Evolutionary conservation across 352 stramenopile species (phyloP), one percentile per base, ranked within the genome.

Genomic region (Saprolegnia diclina): DNA sequence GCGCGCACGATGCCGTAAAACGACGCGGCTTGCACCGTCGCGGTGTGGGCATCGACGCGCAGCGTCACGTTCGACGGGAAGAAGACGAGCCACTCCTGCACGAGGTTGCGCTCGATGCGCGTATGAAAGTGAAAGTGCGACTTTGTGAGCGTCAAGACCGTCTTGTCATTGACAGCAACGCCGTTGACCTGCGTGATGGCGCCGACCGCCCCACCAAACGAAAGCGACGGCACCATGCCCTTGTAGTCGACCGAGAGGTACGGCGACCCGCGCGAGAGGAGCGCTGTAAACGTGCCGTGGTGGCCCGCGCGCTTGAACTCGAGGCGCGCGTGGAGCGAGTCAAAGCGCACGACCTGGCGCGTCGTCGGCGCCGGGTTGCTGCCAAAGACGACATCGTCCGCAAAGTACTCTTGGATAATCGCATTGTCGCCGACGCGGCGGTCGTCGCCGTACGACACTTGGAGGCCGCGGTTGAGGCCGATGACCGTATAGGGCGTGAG

Each of bases 241-340:
- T 80, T 66, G 74, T 94, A 95, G 72, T 92, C 80, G 40, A 94
- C 80, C 14, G 87, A 93, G 10, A 94, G 59, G 76, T 92, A 95
- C 14, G 87, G 84, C 16, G 84, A 81, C 19, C 85, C 86, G 7
- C 86, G 80, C 56, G 89, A 77, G 35, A 95, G 71, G 21, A 69
- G 40, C 18, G 70, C 70, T 6, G 65, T 56, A 46, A 79, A 75
- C 6, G 54, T 62, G 62, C 50, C 65, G 35, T 50, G 50, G 21
- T 74, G 67, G 38, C 78, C 78, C 46, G 79, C 67, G 42, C 79
- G 81, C 22, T 72, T 67, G 69, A 92, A 95, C 57, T 88, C 71
- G 56, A 95, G 66, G 42, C 78, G 76, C 29, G 85, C 83, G 0
- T 83, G 86, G 19, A 93, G 74, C 21, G 76, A 76, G 52, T 94